These are phyloP conservation scores for Aspergillus indologenus DNA, from an alignment of 495 filamentous ascomycete genomes.

Conservation along the genomic window DNA sequence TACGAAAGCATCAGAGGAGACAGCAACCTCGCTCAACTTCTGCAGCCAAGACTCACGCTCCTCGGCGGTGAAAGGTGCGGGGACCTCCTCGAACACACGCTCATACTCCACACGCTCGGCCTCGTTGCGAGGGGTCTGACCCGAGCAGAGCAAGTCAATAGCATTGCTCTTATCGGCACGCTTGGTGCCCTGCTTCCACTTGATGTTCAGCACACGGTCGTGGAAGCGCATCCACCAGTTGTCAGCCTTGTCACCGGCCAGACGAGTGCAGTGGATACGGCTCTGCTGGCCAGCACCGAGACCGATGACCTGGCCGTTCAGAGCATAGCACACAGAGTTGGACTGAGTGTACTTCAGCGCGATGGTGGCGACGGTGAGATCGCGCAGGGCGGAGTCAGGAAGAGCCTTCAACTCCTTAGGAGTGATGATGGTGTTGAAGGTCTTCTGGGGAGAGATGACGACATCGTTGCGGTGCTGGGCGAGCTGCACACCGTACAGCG, in stretches of 20 bases:
- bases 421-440: constrained; percentile 79
- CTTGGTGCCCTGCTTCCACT: constrained; percentile 97
- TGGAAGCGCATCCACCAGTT: constrained; percentile 99
- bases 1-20: constrained; percentile 94
- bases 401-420: constrained; percentile 72
- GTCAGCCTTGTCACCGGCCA: constrained; percentile 98
- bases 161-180: constrained; percentile 96
- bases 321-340: constrained; percentile 97
- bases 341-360: constrained; percentile 97
- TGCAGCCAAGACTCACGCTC: constrained; percentile 81
- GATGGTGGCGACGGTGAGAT: constrained; percentile 93
- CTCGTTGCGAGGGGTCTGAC: constrained; percentile 72
- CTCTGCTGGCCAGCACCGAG: constrained; percentile 96
- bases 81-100: constrained; percentile 88
- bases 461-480: constrained; percentile 90
- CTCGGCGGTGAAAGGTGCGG: constrained; percentile 72
- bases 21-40: constrained; percentile 76
- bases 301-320: constrained; percentile 91
- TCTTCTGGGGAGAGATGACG: constrained; percentile 72
- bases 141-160: constrained; percentile 90
- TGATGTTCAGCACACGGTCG: constrained; percentile 76
- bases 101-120: constrained; percentile 84
- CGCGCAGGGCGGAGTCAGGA: constrained; percentile 77
- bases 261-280: constrained; percentile 94
- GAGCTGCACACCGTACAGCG: constrained; percentile 83